Evolutionary conservation across 305 asterid species (phyloP), one percentile per base, ranked within the genome.

Genomic region (Fraxinus sp.): DNA sequence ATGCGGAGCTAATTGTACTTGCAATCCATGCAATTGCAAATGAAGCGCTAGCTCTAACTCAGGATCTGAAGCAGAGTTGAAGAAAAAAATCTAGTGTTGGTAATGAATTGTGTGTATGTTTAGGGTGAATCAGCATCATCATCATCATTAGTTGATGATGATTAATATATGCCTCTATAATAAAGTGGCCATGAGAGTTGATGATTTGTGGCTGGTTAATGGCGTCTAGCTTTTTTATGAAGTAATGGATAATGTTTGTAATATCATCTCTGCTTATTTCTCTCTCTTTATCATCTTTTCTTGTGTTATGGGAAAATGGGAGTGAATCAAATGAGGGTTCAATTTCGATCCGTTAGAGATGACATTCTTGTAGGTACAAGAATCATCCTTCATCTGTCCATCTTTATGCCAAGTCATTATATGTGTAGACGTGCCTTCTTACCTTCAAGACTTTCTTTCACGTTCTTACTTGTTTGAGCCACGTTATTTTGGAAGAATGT

Each of bases 21-120:
- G 98, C 88, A 9, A 91, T 57, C 94, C 95, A 1, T 92, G 98
- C 91, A 91, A 0, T 46, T 94, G 98, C 92, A 87, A 93, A 79
- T 87, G 92, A 92, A 49, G 26, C 5, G 24, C 28, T 71, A 76
- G 76, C 37, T 52, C 84, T 30, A 59, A 2, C 52, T 13, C 55
- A 11, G 70, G 36, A 75, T 80, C 74, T 74, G 28, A 72, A 78
- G 88, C 86, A 78, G 92, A 80, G 91, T 83, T 76, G 84, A 74
- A 66, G 82, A 66, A 35, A 7, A 7, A 55, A 14, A 36, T 7
- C 24, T 28, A 55, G 41, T 76, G 70, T 49, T 49, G 4, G 62
- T 49, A 49, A 49, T 7, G 66, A 4, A 18, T 52, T 1, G 80
- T 44, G 59, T 39, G 14, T 26, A 0, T 14, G 36, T 13, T n/a